Percentiles rank a stretch among this genome's conserved stretches.
These are phyloP conservation scores for Spathaspora sp. DNA, from an alignment of 805 yeast genomes.

Conservation along the genomic window DNA sequence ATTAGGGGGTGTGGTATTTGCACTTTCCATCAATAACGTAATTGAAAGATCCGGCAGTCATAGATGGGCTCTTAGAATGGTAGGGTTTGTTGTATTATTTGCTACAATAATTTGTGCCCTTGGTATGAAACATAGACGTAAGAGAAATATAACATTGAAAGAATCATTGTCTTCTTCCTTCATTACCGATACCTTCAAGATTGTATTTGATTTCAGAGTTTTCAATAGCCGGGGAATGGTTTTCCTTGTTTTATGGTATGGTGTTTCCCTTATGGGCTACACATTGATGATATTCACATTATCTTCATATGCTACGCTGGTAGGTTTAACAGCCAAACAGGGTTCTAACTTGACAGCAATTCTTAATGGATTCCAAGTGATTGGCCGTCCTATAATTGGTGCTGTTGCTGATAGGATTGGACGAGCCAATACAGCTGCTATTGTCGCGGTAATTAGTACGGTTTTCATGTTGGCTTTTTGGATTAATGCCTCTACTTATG, in stretches of 20 bases:
- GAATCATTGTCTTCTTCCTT: constrained; percentile 15
- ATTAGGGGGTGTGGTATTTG: constrained; percentile 44
- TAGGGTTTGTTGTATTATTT: constrained; percentile 24
- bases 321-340: constrained; percentile 35
- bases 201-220: constrained; percentile 28
- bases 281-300: constrained; percentile 25
- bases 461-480: constrained; percentile 31
- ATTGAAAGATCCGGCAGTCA: constrained; percentile 33
- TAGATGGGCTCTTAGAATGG: constrained; percentile 37
- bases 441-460: constrained; percentile 18
- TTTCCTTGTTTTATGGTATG: constrained; percentile 25
- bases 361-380: constrained; percentile 34
- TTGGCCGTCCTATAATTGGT: constrained; percentile 49
- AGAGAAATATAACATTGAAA: background rate
- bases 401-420: constrained; percentile 43
- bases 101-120: constrained; percentile 31
- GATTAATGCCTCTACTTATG: constrained; percentile 31
- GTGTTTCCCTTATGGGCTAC: constrained; percentile 28
- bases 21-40: constrained; percentile 36
- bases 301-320: constrained; percentile 28
- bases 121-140: constrained; percentile 43
- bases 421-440: constrained; percentile 31
- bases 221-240: constrained; percentile 19
- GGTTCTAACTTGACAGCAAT: constrained; percentile 25
- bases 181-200: constrained; percentile 17